phyloP scores from a whole-genome alignment of 768 basidiomycete species.

The Mycena rebaudengoi region DNA sequence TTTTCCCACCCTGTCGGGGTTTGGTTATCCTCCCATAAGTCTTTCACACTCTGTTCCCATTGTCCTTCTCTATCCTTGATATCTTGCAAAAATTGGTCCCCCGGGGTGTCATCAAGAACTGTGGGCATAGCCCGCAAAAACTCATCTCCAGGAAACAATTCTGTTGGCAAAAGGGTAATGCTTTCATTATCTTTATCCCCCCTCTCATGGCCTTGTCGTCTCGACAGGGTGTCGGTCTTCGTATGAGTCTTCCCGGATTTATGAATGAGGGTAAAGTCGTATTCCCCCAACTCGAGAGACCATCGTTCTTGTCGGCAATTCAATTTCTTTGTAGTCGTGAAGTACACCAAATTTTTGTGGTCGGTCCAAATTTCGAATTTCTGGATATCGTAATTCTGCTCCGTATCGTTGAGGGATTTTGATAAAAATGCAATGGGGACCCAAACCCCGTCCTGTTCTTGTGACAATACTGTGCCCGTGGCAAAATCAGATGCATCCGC shows the following conservation, averaged over 20 bases:
- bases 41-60: neutral
- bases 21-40: neutral
- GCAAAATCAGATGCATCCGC: no score
- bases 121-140: no score
- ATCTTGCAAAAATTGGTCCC: neutral
- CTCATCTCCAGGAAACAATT: no score
- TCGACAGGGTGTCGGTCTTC: constrained; percentile 10
- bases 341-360: constrained; percentile 40
- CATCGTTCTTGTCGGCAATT: no score
- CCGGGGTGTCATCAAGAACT: neutral
- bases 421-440: neutral
- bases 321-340: constrained; percentile 34
- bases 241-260: constrained; percentile 24
- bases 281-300: constrained; percentile 29
- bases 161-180: no score
- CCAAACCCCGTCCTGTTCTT: neutral
- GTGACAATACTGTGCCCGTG: neutral
- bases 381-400: constrained; percentile 24
- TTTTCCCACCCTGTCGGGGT: neutral
- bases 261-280: constrained; percentile 31
- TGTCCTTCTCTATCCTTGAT: neutral
- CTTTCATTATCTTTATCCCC: neutral
- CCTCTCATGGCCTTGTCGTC: constrained; percentile 1
- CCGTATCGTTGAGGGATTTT: neutral
- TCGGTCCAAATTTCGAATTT: constrained; percentile 21